Percentiles rank a stretch among this genome's conserved stretches.
These are phyloP conservation scores for Pyrus betulifolia DNA, from an alignment of 306 rosid genomes.

Conservation along the genomic window DNA sequence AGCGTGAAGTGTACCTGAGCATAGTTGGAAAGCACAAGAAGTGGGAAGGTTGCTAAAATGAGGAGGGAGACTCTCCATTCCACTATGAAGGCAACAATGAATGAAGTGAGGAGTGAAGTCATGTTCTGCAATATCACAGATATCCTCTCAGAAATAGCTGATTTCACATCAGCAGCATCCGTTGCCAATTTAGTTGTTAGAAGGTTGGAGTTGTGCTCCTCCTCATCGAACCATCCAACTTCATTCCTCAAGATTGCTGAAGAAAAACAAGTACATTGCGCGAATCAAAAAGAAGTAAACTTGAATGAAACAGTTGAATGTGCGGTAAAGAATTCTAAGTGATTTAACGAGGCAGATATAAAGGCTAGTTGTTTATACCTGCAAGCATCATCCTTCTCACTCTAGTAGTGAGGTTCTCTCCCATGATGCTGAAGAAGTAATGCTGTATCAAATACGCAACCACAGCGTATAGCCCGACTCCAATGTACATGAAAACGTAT, in stretches of 20 bases:
- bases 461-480: constrained; percentile 92
- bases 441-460: constrained; percentile 94
- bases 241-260: constrained; percentile 86
- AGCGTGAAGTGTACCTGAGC: constrained; percentile 64
- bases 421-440: constrained; percentile 96
- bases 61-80: constrained; percentile 99
- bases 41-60: constrained; percentile 83
- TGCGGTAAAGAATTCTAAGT: not conserved
- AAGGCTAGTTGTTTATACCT: constrained; percentile 27
- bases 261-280: not conserved
- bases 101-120: constrained; percentile 95
- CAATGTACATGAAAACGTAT: constrained; percentile 86
- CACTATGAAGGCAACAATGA: constrained; percentile 93
- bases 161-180: constrained; percentile 95
- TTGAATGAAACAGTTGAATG: not conserved
- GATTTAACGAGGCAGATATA: not conserved
- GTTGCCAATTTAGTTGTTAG: constrained; percentile 82
- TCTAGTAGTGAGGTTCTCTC: constrained; percentile 97
- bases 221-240: constrained; percentile 99
- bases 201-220: constrained; percentile 93
- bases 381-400: constrained; percentile 99
- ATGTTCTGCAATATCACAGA: constrained; percentile 91
- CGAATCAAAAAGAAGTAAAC: not conserved
- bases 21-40: constrained; percentile 86
- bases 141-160: constrained; percentile 94